These are phyloP conservation scores for Septoria petroselini DNA, from an alignment of 2,329 filamentous ascomycete genomes.

Conservation along the genomic window DNA sequence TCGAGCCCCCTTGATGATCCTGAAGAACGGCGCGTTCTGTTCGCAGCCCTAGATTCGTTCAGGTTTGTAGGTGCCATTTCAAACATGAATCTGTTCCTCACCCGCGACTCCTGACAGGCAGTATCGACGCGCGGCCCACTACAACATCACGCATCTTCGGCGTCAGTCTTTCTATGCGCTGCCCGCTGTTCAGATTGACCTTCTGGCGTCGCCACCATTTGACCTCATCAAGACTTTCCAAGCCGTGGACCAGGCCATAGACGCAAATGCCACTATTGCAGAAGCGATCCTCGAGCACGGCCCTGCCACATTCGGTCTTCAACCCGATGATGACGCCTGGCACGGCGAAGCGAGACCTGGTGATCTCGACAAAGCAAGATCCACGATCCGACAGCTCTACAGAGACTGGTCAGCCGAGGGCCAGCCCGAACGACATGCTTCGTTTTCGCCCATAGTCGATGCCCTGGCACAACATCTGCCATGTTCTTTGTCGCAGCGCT, in stretches of 20 bases:
- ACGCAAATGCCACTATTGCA: conserved; percentile 79
- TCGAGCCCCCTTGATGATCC: conserved; percentile 64
- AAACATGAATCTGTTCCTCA: conserved; percentile 14
- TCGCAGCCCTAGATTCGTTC: conserved; percentile 83
- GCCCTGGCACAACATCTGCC: conserved; percentile 57
- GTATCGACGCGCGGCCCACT: conserved; percentile 80
- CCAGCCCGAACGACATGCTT: conserved; percentile 66
- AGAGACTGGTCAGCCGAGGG: conserved; percentile 90
- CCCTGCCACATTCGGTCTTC: conserved; percentile 63
- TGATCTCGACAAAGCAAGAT: conserved; percentile 87
- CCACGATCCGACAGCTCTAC: conserved; percentile 89
- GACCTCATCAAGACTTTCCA: conserved; percentile 75
- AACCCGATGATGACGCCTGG: conserved; percentile 56
- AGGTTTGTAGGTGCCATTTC: conserved; percentile 53
- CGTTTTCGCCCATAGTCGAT: conserved; percentile 69
- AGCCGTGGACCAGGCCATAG: conserved; percentile 81
- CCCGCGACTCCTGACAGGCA: conserved; percentile 28
- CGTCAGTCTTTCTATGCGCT: conserved; percentile 92
- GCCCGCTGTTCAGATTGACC: conserved; percentile 75
- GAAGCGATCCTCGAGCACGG: conserved; percentile 71
- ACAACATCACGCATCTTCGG: conserved; percentile 85
- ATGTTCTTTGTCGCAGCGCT: conserved; percentile 26
- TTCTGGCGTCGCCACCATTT: conserved; percentile 79
- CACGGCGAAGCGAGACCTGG: conserved; percentile 64
- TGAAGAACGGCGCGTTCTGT: conserved; percentile 77